Conservation (phyloP, 2,329 filamentous ascomycete species). For the Cryphonectria radicalis region DNA sequence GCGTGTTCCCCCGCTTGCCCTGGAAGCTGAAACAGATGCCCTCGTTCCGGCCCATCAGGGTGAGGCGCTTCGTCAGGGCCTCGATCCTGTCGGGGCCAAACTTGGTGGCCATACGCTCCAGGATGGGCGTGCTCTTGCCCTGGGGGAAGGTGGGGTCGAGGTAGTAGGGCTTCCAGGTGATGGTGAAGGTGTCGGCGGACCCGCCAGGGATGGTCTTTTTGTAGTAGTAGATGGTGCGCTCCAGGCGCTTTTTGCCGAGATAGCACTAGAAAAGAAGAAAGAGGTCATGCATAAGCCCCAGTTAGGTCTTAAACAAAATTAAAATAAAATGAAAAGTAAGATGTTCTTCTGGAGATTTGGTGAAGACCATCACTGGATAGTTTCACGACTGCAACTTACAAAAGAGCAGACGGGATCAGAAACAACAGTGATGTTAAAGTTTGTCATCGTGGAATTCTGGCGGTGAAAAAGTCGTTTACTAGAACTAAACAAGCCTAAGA, state of each 20-base stretch:
- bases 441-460: slow-evolving; percentile 61
- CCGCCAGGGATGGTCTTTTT: slow-evolving; percentile 63
- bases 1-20: slow-evolving; percentile 74
- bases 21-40: slow-evolving; percentile 76
- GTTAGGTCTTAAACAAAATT: no score
- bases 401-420: slow-evolving; percentile 82
- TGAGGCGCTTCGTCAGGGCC: slow-evolving; percentile 62
- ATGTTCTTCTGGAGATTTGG: no score
- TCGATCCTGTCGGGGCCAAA: slow-evolving; percentile 68
- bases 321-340: no score
- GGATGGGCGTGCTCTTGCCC: slow-evolving; percentile 48
- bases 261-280: slow-evolving; percentile 61
- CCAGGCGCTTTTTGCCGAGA: slow-evolving; percentile 76
- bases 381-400: slow-evolving; percentile 37
- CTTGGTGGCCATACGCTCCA: slow-evolving; percentile 59
- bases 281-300: slow-evolving; percentile 30
- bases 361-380: neutral
- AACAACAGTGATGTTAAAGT: slow-evolving; percentile 76
- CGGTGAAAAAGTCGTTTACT: slow-evolving; percentile 19
- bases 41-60: slow-evolving; percentile 61
- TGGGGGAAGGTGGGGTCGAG: slow-evolving; percentile 68
- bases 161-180: slow-evolving; percentile 80
- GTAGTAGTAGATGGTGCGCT: slow-evolving; percentile 71
- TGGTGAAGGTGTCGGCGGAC: slow-evolving; percentile 68
- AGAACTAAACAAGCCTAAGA: slow-evolving; percentile 10